Evolutionary conservation across 2,329 filamentous ascomycete species (phyloP).

Genomic region (Peltaster fructicola): DNA sequence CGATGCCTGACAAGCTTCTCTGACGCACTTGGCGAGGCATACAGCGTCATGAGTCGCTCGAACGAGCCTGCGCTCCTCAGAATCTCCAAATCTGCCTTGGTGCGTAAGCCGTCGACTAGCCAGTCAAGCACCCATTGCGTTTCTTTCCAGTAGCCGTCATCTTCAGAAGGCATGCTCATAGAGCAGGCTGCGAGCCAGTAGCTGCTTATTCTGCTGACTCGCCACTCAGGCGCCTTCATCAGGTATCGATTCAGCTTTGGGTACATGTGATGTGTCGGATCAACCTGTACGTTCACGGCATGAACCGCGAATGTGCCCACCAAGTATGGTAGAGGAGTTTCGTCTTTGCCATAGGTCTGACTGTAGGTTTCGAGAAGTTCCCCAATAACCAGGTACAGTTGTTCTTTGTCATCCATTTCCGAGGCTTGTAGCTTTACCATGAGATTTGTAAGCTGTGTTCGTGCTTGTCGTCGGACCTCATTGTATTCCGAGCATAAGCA

Average conservation of each 20-base stretch:
- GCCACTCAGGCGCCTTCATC: conserved; percentile 61
- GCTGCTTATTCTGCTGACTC: conserved; percentile 34
- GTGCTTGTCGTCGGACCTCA: conserved; percentile 63
- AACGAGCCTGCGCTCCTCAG: conserved; percentile 45
- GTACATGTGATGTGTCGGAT: conserved; percentile 70
- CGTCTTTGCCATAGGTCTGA: conserved; percentile 31
- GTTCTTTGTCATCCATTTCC: conserved; percentile 55
- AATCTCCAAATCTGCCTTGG: conserved; percentile 39
- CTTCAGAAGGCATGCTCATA: conserved; percentile 53
- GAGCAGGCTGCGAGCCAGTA: conserved; percentile 54
- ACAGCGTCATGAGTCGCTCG: conserved; percentile 55
- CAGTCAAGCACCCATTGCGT: conserved; percentile 57
- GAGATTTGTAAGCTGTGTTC: conserved; percentile 49
- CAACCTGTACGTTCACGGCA: conserved; percentile 50
- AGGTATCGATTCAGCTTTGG: conserved; percentile 74
- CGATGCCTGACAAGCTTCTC: conserved; percentile 37
- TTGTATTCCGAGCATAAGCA: conserved; percentile 59
- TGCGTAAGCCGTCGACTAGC: conserved; percentile 49
- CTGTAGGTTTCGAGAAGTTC: conserved; percentile 56
- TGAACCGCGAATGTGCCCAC: conserved; percentile 59
- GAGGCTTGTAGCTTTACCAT: conserved; percentile 40
- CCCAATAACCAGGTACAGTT: conserved; percentile 61
- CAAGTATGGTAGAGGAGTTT: conserved; percentile 47
- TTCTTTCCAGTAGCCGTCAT: conserved; percentile 56
- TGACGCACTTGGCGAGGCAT: conserved; percentile 47